Base-by-base conservation (phyloP, 2,329 filamentous ascomycete species). In the Emergomyces orientalis region DNA sequence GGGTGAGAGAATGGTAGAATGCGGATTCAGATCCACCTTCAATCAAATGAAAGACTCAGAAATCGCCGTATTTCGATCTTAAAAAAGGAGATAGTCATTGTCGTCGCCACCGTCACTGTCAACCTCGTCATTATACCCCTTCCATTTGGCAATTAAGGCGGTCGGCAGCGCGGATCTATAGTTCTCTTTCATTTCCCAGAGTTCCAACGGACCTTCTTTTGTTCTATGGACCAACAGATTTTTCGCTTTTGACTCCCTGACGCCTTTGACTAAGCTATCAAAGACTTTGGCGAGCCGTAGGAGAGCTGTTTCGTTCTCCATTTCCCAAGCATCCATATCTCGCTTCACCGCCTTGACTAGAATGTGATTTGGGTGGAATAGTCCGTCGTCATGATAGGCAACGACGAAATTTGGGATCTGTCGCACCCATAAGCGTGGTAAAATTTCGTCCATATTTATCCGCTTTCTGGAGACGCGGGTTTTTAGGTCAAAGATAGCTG, bases 381-480 rank as follows among this genome's bases (percentile, higher is more conserved):
- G 41, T 6, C 76, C 75, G 7, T 62, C 67, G 9, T 76, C 65
- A 66, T 85, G 82, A 63, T 79, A 81, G 0, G 80, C 82, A 25
- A 83, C 65, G 41, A 84, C 71, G 63, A 84, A 80, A 62, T 79
- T 81, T 0, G 79, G 76, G 32, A 80, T 79, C 65, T 84, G 82
- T 27, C 75, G 71, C 17, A 81, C 51, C 81, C 81, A 85, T 7
- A 84, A 72, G 5, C 76, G 72, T 4, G 76, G 77, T 22, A 80
- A 66, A 59, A 80, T 72, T 17, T 79, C 75, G 2, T 62, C 63
- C 62, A 82, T 67, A 5, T 71, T 67, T 11, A 79, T 72, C 0
- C 71, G 51, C 43, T 73, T 72, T 13, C 67, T 70, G 51, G 68
- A 65, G 1, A 76, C 75, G 30, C 81, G 76, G 0, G 82, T 84